phyloP scores from a whole-genome alignment of 2,329 filamentous ascomycete genomes.

The Lasiodiplodia theobromae region DNA sequence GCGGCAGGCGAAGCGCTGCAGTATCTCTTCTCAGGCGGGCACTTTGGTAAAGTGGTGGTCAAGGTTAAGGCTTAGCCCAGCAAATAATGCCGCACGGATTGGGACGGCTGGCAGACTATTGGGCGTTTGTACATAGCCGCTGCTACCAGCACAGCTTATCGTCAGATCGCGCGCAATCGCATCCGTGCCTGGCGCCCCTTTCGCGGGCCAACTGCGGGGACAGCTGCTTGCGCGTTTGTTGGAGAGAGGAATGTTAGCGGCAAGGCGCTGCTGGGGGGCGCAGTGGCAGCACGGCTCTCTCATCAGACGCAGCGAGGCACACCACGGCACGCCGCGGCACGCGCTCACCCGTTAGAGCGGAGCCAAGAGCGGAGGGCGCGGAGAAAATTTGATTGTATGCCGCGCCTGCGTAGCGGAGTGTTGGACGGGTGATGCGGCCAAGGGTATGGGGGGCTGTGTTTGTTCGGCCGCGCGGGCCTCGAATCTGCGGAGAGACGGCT shows the following conservation, averaged over 20 bases:
- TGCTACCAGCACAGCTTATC: conserved; percentile 12
- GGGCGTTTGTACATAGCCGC: conserved; percentile 14
- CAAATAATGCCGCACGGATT: conserved; percentile 19
- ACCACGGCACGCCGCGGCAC: not conserved
- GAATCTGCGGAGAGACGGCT: conserved; percentile 16
- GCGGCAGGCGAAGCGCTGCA: conserved; percentile 41
- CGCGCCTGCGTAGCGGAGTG: not conserved
- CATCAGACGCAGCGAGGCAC: not conserved
- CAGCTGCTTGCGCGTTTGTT: conserved; percentile 9
- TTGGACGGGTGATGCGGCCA: conserved; percentile 14
- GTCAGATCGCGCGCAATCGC: conserved; percentile 2
- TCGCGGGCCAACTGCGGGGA: conserved; percentile 20
- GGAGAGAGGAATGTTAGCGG: conserved; percentile 6
- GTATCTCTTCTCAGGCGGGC: conserved; percentile 44
- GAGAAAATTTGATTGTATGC: conserved; percentile 7
- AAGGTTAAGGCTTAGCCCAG: conserved; percentile 38
- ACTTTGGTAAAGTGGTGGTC: conserved; percentile 51
- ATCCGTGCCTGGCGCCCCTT: conserved; percentile 8
- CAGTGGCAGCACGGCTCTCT: conserved; percentile 8
- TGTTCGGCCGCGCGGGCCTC: conserved; percentile 1
- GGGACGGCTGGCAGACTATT: not conserved
- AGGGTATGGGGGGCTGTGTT: conserved; percentile 14
- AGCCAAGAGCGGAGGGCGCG: conserved; percentile 23
- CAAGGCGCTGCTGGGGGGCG: conserved; percentile 15
- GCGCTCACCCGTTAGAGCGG: conserved; percentile 5